phyloP scores from a whole-genome alignment of 225 moss, liverwort and hornwort genomes.

The Polytrichum commune region DNA sequence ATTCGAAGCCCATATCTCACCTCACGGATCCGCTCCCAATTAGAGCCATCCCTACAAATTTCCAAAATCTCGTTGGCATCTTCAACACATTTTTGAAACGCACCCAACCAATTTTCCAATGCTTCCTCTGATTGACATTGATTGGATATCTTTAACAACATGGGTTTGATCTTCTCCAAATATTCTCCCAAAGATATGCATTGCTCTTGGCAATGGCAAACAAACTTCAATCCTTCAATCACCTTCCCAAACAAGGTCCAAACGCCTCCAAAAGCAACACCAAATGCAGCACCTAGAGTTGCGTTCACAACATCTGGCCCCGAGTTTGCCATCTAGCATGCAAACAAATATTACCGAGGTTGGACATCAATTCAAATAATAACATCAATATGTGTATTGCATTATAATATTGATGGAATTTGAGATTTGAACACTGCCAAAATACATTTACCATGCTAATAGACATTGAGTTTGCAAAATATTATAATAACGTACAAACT shows the following conservation, averaged over 20 bases:
- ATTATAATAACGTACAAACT: background rate
- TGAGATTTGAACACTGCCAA: background rate
- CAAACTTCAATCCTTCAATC: background rate
- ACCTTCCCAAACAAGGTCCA: background rate
- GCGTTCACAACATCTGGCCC: background rate
- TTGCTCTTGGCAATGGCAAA: background rate
- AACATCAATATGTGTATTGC: background rate
- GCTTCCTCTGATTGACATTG: background rate
- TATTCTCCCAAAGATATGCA: background rate
- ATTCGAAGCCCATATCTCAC: background rate
- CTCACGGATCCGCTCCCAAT: background rate
- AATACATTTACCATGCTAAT: background rate
- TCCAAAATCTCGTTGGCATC: background rate
- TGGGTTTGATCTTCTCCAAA: background rate
- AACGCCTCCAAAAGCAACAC: background rate
- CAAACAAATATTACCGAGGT: background rate
- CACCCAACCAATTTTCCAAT: background rate
- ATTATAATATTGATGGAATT: background rate
- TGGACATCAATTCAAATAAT: background rate
- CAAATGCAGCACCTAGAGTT: background rate
- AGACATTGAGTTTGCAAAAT: background rate
- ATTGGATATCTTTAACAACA: background rate
- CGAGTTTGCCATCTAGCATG: background rate
- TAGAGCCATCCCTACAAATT: background rate
- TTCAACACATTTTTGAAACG: background rate